Evolutionary conservation across 208 protist genomes (phyloP).

Genomic region (Leishmania gerbilli): DNA sequence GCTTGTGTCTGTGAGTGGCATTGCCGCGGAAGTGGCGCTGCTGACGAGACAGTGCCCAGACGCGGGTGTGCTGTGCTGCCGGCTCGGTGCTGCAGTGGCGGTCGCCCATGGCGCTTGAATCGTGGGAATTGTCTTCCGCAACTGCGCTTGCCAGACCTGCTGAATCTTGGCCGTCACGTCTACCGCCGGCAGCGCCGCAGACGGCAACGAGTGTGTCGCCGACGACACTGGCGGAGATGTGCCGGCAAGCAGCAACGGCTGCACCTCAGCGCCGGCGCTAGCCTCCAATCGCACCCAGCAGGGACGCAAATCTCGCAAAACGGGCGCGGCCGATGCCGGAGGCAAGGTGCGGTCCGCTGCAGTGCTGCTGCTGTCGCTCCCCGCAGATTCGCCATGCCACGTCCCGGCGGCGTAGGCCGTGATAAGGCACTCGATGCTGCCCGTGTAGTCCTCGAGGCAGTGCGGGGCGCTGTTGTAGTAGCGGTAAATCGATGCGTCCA

Average conservation of each 20-base stretch:
- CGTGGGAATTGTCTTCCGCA: background rate
- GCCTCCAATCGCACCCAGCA: slow-evolving; percentile 26
- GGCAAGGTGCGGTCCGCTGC: background rate
- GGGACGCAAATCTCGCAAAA: slow-evolving; percentile 3
- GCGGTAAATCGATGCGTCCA: slow-evolving; percentile 38
- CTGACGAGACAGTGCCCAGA: background rate
- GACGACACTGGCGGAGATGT: background rate
- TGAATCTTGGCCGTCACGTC: slow-evolving; percentile 18
- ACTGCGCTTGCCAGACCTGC: slow-evolving; percentile 13
- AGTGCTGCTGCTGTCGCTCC: background rate
- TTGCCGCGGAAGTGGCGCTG: background rate
- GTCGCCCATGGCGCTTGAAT: background rate
- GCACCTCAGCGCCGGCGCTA: background rate
- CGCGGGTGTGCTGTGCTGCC: background rate
- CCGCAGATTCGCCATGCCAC: slow-evolving; percentile 3
- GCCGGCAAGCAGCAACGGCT: background rate
- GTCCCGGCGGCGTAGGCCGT: slow-evolving; percentile 25
- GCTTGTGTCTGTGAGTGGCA: slow-evolving; percentile 7
- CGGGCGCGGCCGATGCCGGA: background rate
- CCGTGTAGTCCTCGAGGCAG: slow-evolving; percentile 54
- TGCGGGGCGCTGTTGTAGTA: slow-evolving; percentile 55
- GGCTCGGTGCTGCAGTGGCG: background rate
- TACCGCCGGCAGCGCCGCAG: slow-evolving; percentile 15
- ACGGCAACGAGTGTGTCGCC: background rate
- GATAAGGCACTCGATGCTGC: slow-evolving; percentile 38